Conservation (phyloP, 78 protist genomes). For the Polysphondylium violaceum region DNA sequence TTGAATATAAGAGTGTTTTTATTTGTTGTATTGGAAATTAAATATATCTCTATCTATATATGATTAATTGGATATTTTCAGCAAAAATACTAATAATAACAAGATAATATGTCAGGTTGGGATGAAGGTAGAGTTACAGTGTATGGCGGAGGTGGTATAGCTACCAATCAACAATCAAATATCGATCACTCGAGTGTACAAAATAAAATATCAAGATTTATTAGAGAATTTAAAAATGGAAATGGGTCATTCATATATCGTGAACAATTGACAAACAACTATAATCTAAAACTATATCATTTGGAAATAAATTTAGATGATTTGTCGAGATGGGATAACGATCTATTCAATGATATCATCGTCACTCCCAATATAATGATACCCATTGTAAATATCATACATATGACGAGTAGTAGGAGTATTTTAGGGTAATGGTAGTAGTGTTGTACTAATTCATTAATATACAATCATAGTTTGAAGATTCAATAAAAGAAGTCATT, state of each 20-base stretch:
- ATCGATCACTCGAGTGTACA: background rate
- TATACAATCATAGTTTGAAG: slow-evolving; percentile 48
- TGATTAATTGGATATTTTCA: too few relatives aligned
- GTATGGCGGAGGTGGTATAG: slow-evolving; percentile 71
- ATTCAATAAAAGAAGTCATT: slow-evolving; percentile 21
- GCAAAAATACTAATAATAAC: too few relatives aligned
- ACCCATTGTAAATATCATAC: slow-evolving; percentile 44
- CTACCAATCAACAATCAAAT: background rate
- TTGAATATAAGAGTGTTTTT: too few relatives aligned
- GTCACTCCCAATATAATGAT: slow-evolving; percentile 54
- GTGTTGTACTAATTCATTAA: background rate
- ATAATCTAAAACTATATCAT: slow-evolving; percentile 29
- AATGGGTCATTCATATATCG: slow-evolving; percentile 62
- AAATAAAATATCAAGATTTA: slow-evolving; percentile 16
- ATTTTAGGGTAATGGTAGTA: background rate
- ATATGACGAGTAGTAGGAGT: background rate
- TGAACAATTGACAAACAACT: slow-evolving; percentile 58
- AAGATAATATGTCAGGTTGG: slow-evolving; percentile 62
- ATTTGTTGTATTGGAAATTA: too few relatives aligned
- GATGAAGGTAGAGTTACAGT: slow-evolving; percentile 60
- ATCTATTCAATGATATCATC: slow-evolving; percentile 6
- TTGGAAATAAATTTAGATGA: slow-evolving; percentile 72
- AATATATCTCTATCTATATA: too few relatives aligned
- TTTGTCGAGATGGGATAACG: slow-evolving; percentile 52
- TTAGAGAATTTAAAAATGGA: slow-evolving; percentile 48